These are phyloP conservation scores for Craterostigma plantagineum DNA, from an alignment of 257 asterid genomes.

Conservation along the genomic window DNA sequence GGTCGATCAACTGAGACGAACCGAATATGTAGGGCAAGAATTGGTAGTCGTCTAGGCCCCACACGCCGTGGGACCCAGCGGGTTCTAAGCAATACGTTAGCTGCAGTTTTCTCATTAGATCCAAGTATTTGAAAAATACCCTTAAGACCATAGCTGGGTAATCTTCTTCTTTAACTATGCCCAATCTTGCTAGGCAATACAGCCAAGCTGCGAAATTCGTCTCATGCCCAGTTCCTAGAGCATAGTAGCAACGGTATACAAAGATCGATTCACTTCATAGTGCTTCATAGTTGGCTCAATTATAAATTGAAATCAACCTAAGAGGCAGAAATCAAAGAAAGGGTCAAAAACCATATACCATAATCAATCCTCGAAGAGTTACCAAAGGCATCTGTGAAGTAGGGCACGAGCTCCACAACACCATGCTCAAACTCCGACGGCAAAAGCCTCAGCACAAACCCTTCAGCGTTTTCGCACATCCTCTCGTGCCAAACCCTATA, in stretches of 20 bases:
- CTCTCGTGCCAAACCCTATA: conserved; percentile 76
- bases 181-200: conserved; percentile 71
- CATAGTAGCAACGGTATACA: conserved; percentile 1
- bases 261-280: no score
- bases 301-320: background rate
- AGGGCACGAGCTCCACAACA: conserved; percentile 46
- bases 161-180: conserved; percentile 63
- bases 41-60: conserved; percentile 97
- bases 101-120: conserved; percentile 79
- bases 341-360: conserved; percentile 17
- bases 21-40: conserved; percentile 83
- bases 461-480: conserved; percentile 41
- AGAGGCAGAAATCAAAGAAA: background rate
- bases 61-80: conserved; percentile 94
- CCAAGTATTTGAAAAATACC: conserved; percentile 67
- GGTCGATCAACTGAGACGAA: conserved; percentile 79
- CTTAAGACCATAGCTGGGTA: conserved; percentile 62
- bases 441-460: conserved; percentile 31
- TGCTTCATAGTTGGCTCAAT: background rate
- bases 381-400: conserved; percentile 75
- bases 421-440: conserved; percentile 28
- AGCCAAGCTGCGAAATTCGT: conserved; percentile 87
- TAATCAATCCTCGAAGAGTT: conserved; percentile 67
- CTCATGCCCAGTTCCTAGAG: conserved; percentile 80
- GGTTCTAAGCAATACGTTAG: conserved; percentile 70